Conservation (phyloP, 495 filamentous ascomycete species). For the Friedmanniomyces endolithicus region DNA sequence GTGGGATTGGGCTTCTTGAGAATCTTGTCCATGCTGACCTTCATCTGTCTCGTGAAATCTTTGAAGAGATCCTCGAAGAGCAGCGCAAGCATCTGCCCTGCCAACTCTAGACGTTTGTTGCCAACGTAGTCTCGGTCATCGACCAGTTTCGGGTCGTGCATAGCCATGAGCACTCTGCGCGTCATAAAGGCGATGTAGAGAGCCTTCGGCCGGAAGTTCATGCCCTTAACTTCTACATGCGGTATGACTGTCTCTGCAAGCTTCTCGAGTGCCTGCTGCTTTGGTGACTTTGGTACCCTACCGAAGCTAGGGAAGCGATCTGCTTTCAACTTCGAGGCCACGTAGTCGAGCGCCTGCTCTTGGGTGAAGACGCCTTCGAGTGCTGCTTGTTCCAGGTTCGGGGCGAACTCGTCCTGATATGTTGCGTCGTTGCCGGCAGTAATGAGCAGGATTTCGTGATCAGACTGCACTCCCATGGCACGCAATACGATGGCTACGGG, state of each 20-base stretch:
- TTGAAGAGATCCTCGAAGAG: constrained; percentile 98
- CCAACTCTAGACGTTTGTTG: constrained; percentile 90
- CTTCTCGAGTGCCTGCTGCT: constrained; percentile 82
- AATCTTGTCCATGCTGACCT: constrained; percentile 83
- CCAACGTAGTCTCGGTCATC: constrained; percentile 97
- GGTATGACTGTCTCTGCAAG: constrained; percentile 83
- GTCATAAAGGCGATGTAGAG: constrained; percentile 95
- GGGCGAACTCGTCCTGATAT: constrained; percentile 85
- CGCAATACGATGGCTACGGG: constrained; percentile 86
- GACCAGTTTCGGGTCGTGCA: constrained; percentile 72
- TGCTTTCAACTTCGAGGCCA: constrained; percentile 65
- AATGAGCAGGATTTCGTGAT: constrained; percentile 83
- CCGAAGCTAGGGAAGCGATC: constrained; percentile 23
- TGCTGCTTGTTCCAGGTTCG: constrained; percentile 86
- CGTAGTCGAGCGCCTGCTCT: constrained; percentile 85
- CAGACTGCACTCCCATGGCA: constrained; percentile 84
- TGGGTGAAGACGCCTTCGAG: constrained; percentile 76
- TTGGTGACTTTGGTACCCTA: constrained; percentile 47
- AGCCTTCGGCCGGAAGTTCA: constrained; percentile 90
- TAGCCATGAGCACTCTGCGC: constrained; percentile 82
- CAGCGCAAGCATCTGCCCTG: constrained; percentile 85
- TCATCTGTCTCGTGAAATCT: constrained; percentile 74
- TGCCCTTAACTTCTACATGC: constrained; percentile 75
- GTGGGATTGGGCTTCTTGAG: constrained; percentile 80
- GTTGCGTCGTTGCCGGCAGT: constrained; percentile 69